phyloP scores from a whole-genome alignment of 495 filamentous ascomycete species.

The Xeromyces bisporus region DNA sequence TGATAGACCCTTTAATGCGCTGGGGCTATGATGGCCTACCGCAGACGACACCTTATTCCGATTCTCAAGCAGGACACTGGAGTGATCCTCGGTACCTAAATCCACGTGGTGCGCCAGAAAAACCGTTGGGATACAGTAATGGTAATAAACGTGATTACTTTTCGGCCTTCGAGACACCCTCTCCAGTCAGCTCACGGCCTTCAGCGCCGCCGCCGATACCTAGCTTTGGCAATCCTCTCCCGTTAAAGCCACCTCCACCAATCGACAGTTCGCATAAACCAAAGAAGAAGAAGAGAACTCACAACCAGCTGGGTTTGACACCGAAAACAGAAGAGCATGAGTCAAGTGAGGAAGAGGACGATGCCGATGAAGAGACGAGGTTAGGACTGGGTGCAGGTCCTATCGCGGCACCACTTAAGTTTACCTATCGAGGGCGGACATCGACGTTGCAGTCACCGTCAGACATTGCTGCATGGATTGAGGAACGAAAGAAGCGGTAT shows the following conservation, averaged over 20 bases:
- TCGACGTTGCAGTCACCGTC: constrained; percentile 33
- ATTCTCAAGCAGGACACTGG: constrained; percentile 9
- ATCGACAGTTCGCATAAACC: constrained; percentile 22
- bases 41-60: constrained; percentile 9
- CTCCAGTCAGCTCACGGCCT: constrained; percentile 18
- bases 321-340: constrained; percentile 58
- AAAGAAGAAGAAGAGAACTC: constrained; percentile 64
- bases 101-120: constrained; percentile 18
- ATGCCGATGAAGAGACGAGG: constrained; percentile 48
- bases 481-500: constrained; percentile 58
- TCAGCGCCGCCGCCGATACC: constrained; percentile 41
- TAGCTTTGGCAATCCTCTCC: constrained; percentile 42
- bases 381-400: constrained; percentile 17
- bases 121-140: constrained; percentile 24
- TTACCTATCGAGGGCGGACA: constrained; percentile 27
- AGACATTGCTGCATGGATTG: constrained; percentile 68
- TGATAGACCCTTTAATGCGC: constrained; percentile 41
- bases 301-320: constrained; percentile 66
- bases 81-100: constrained; percentile 29
- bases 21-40: constrained; percentile 36
- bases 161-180: constrained; percentile 27
- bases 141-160: constrained; percentile 24
- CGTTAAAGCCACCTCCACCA: constrained; percentile 42
- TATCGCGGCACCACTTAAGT: constrained; percentile 20
- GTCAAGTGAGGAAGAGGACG: constrained; percentile 54